phyloP scores from a whole-genome alignment of 176 grass and related monocot genomes.

The Ananas comosus region DNA sequence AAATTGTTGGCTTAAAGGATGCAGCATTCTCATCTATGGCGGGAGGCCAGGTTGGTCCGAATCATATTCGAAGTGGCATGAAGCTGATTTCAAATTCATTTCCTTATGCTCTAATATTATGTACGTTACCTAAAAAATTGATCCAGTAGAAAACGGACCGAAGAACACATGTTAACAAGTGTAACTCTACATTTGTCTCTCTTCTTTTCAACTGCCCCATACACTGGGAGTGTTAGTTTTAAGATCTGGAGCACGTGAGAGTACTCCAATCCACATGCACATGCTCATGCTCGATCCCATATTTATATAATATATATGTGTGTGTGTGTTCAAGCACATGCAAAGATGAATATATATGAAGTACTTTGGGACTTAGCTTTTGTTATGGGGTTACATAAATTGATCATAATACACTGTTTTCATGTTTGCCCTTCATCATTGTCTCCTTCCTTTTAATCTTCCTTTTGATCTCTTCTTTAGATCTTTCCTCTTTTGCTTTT shows the following conservation, averaged over 20 bases:
- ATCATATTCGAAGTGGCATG: too few relatives aligned
- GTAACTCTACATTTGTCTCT: not conserved
- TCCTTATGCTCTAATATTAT: too few relatives aligned
- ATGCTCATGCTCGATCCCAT: not conserved
- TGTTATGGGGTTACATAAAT: too few relatives aligned
- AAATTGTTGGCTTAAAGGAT: too few relatives aligned
- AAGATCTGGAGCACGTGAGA: constrained; percentile 1
- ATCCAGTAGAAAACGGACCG: not conserved
- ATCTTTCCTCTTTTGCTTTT: not conserved
- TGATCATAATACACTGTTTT: not conserved
- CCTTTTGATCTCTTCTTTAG: not conserved
- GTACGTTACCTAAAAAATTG: too few relatives aligned
- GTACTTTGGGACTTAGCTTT: too few relatives aligned
- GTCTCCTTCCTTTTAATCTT: not conserved
- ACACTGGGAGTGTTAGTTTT: not conserved
- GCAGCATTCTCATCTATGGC: too few relatives aligned
- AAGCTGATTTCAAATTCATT: too few relatives aligned
- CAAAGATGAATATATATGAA: not conserved
- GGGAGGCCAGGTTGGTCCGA: too few relatives aligned
- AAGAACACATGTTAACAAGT: not conserved
- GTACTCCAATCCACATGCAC: not conserved
- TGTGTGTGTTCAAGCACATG: not conserved
- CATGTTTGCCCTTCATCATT: not conserved
- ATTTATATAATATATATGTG: not conserved
- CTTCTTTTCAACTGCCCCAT: constrained; percentile 1